Base-by-base conservation (phyloP, 768 basidiomycete species). In the Dentipellis sp. region DNA sequence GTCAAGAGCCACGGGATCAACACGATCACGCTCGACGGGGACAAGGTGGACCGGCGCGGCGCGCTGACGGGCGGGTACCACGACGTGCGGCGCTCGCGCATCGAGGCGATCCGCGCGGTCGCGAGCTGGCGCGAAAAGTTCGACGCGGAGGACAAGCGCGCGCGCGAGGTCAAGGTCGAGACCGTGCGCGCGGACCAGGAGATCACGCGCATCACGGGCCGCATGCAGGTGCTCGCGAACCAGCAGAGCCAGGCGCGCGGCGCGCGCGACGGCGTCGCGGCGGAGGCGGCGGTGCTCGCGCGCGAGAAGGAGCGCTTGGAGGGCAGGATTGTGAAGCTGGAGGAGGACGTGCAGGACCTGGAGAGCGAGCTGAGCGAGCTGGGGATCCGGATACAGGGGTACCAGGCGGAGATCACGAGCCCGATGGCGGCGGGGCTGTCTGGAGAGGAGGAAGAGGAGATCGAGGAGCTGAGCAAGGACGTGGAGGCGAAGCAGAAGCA, bases 31-130 rank as follows among this genome's bases (percentile, higher is more conserved):
- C 80, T 97, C 39, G 94, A 95, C 62, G 97, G 97, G 50, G 97
- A 99, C 75, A 93, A 92, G 66, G 94, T 95, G 53, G 97, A 99
- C 68, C 81, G 94, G 52, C 97, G 95, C 67, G 97, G 97, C 59
- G 85, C 94, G 1, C 72, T 99, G 50, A 98, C 94, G 0, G 97
- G 97, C 55, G 97, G 97, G 0, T 99, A 90, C 70, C 90, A 97
- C 68, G 97, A 98, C 68, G 77, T 93, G 22, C 83, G 91, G 10
- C 78, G 91, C 48, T 94, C 92, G 9, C 82, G 97, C 12, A 84
- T 98, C 54, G 94, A 97, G 63, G 88, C 82, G 0, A 86, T 95
- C 68, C 85, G 84, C 64, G 77, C 73, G 51, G 83, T 94, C 45
- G 80, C 81, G 58, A 77, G 74, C 2, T 95, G 93, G 91, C 78